phyloP scores from a whole-genome alignment of 179 eudicot species.

The Beta macrorhiza region DNA sequence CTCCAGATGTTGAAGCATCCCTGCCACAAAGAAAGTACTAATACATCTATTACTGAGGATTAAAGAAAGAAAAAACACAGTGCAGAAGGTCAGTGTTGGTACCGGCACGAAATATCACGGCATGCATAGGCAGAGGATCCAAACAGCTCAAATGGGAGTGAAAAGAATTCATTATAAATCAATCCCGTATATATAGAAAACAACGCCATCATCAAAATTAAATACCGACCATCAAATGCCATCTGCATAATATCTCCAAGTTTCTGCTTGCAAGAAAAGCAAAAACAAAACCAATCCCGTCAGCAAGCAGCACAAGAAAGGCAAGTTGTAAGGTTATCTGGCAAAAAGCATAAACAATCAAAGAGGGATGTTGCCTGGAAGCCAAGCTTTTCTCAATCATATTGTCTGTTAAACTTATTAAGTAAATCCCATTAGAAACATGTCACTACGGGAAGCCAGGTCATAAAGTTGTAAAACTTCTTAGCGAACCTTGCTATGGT shows the following conservation, averaged over 20 bases:
- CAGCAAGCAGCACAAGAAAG: neutral
- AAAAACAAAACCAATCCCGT: neutral
- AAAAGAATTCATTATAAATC: constrained; percentile 81
- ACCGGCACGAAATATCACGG: constrained; percentile 73
- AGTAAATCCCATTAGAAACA: neutral
- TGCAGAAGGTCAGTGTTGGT: constrained; percentile 19
- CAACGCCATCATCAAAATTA: constrained; percentile 79
- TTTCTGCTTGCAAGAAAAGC: constrained; percentile 44
- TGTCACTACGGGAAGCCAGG: neutral
- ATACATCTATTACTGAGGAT: neutral
- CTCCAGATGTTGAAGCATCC: constrained; percentile 67
- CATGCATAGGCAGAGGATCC: constrained; percentile 81
- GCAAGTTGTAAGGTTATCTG: neutral
- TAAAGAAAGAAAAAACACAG: neutral
- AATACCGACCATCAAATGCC: constrained; percentile 80
- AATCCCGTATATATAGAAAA: constrained; percentile 87
- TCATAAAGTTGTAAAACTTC: neutral
- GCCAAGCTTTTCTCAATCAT: neutral
- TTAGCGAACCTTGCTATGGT: neutral
- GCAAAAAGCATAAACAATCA: neutral
- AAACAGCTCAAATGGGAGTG: constrained; percentile 77
- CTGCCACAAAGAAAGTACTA: constrained; percentile 36
- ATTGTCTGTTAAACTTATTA: neutral
- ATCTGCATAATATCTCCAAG: constrained; percentile 82
- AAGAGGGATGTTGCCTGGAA: neutral